phyloP scores from a whole-genome alignment of 345 rosid genomes.

The Citrus sp. region DNA sequence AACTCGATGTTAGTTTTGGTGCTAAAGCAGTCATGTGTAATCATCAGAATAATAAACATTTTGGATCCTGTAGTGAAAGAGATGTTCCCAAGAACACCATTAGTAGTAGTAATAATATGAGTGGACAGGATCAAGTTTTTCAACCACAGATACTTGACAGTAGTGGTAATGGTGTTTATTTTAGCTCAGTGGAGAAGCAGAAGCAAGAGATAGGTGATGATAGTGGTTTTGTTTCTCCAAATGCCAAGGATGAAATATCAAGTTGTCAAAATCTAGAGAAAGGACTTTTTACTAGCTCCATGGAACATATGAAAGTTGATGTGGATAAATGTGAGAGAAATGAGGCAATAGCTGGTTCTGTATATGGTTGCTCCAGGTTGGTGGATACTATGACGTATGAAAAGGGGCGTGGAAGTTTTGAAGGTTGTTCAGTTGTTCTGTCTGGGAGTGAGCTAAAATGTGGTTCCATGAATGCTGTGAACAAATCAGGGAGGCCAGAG shows the following conservation, averaged over 20 bases:
- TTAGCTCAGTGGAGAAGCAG: conserved; percentile 16
- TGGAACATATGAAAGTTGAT: conserved; percentile 15
- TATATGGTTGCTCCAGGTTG: neutral
- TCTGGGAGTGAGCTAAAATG: conserved; percentile 11
- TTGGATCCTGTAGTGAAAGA: conserved; percentile 15
- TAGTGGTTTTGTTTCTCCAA: conserved; percentile 10
- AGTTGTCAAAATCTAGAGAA: conserved; percentile 15
- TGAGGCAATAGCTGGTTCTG: conserved; percentile 14
- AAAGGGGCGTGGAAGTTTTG: conserved; percentile 16
- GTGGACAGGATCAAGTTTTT: conserved; percentile 5
- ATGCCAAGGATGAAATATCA: conserved; percentile 5
- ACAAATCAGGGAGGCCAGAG: conserved; percentile 19
- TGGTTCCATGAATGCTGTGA: neutral
- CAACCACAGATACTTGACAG: neutral
- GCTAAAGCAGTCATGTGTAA: conserved; percentile 10
- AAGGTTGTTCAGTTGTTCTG: conserved; percentile 4
- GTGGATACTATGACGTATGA: conserved; percentile 1
- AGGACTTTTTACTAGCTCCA: conserved; percentile 18
- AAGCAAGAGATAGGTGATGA: conserved; percentile 9
- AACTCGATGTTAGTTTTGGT: conserved; percentile 16
- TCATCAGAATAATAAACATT: neutral
- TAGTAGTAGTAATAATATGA: neutral
- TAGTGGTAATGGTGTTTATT: conserved; percentile 4
- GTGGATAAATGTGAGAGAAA: conserved; percentile 13
- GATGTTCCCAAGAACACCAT: neutral